Base-by-base conservation (phyloP, 2,329 filamentous ascomycete species). In the Stromatinia cepivora region DNA sequence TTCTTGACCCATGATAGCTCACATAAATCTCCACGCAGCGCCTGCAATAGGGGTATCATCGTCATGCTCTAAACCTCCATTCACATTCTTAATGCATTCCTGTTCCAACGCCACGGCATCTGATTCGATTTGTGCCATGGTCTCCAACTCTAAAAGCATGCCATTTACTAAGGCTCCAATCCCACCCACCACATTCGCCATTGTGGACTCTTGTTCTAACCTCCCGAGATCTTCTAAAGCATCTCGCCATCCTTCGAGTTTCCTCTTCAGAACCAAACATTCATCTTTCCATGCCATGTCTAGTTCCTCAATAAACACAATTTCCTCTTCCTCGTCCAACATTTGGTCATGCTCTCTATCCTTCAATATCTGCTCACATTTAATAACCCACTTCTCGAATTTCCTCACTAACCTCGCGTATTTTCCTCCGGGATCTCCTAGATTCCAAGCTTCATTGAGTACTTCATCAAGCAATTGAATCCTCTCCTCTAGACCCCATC, bases 101-200 rank as follows among this genome's bases (percentile, higher is more conserved):
- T 83, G 82, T 78, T 91, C 89, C 57, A 83, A 81, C 59, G 78
- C 79, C 66, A 87, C 78, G 6, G 86, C 84, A 73, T 87, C 86
- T 59, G 79, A 80, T 79, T 90, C 87, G 69, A 91, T 85, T 74
- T 84, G 82, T 68, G 82, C 82, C 88, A 91, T 91, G 70, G 84
- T 71, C n/a, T 78, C 78, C 71, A 91, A 79, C 80, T 91, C 89
- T n/a, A 80, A 81, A 57, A 88, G 78, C 88, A 90, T 90, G 48
- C 84, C 86, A 61, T 80, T 76, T 17, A 90, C 82, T 57, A 91
- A 77, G 22, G 74, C 75, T 31, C 81, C 77, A 68, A 83, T 86
- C 3, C 81, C 82, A 9, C 77, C 78, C 52, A 90, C 76, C 72
- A 88, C 82, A 39, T 80, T 77, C 31, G 75, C 79, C 67, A 90